These are phyloP conservation scores for Cicer judaicum DNA, from an alignment of 306 rosid genomes.

Conservation along the genomic window DNA sequence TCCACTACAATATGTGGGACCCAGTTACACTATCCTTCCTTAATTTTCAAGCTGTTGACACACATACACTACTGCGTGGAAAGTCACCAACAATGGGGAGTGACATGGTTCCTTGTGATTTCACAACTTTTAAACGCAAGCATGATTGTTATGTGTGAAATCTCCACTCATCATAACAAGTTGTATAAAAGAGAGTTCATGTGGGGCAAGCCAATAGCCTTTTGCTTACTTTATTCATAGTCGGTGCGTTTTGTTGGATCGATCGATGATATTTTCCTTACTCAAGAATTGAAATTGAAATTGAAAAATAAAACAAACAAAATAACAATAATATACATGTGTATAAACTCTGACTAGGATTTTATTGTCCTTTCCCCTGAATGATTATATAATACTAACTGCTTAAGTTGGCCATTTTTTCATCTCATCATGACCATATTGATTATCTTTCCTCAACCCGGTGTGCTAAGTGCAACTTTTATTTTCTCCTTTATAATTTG, in stretches of 20 bases:
- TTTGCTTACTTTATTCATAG: constrained; percentile 51
- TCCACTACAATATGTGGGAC: constrained; percentile 33
- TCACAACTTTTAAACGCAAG: constrained; percentile 71
- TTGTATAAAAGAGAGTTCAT: constrained; percentile 59
- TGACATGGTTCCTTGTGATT: constrained; percentile 50
- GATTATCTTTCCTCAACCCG: constrained; percentile 24
- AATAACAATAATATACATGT: not conserved
- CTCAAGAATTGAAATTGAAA: not conserved
- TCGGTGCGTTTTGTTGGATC: constrained; percentile 63
- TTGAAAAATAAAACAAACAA: constrained; percentile 28
- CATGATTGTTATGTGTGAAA: constrained; percentile 63
- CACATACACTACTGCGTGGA: constrained; percentile 25
- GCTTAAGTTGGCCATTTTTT: not conserved
- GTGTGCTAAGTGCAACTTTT: constrained; percentile 30
- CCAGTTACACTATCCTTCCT: not conserved
- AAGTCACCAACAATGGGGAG: constrained; percentile 44
- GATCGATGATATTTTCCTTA: not conserved
- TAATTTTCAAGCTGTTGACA: constrained; percentile 15
- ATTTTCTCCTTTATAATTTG: constrained; percentile 13
- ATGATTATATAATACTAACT: constrained; percentile 37
- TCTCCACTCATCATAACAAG: constrained; percentile 33
- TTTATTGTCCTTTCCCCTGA: constrained; percentile 43
- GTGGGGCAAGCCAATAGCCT: constrained; percentile 60
- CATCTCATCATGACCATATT: not conserved
- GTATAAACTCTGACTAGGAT: constrained; percentile 50